A percentile compares a stretch with the other conserved stretches of the same genome.
Conservation (phyloP, 345 rosid genomes). For the Noccaea caerulescens region DNA sequence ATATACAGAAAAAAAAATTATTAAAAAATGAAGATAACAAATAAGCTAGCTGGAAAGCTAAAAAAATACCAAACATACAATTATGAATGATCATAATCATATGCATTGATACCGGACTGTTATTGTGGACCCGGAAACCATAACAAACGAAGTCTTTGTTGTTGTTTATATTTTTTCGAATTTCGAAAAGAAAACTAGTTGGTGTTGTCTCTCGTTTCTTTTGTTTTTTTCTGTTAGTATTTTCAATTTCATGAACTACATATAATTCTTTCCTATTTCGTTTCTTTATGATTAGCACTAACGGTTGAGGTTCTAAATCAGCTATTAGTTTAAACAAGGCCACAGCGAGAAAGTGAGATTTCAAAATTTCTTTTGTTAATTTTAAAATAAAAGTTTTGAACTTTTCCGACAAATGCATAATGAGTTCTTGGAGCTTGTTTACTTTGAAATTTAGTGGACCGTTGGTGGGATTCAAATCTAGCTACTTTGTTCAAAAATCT, state of each 20-base stretch:
- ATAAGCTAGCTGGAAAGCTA: slow-evolving; percentile 30
- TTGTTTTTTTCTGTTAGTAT: background rate
- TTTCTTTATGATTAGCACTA: background rate
- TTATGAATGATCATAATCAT: slow-evolving; percentile 16
- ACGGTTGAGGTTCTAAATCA: background rate
- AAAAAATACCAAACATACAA: slow-evolving; percentile 17
- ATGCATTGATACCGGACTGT: slow-evolving; percentile 12
- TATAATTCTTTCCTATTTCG: background rate
- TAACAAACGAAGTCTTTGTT: background rate
- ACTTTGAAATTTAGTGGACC: slow-evolving; percentile 26
- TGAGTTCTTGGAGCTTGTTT: slow-evolving; percentile 4
- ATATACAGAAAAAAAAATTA: background rate
- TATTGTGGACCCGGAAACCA: slow-evolving; percentile 20
- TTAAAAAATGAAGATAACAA: slow-evolving; percentile 10
- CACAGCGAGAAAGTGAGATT: slow-evolving; percentile 15
- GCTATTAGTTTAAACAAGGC: background rate
- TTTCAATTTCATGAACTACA: slow-evolving; percentile 1
- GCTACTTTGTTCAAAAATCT: slow-evolving; percentile 6
- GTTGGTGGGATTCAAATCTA: slow-evolving; percentile 27
- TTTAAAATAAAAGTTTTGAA: slow-evolving; percentile 6
- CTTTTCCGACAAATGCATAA: slow-evolving; percentile 26
- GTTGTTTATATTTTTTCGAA: background rate
- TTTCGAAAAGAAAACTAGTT: background rate
- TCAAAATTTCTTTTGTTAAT: background rate
- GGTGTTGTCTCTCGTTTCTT: background rate